Base-by-base conservation (phyloP, 768 basidiomycete species). In the Butyriboletus loyo region DNA sequence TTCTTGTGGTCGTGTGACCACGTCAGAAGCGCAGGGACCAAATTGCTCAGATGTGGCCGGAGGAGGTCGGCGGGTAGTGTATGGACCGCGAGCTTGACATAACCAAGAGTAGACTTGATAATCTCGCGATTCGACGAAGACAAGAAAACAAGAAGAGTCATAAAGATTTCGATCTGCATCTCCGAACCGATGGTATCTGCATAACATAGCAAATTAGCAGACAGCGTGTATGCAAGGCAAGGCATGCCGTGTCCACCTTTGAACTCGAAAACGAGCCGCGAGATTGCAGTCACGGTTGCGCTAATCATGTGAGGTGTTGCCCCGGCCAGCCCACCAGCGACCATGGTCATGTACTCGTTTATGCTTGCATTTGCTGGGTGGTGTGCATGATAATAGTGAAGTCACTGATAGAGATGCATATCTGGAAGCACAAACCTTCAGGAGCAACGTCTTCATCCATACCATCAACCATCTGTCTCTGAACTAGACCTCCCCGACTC, bases 1-100 rank as follows among this genome's bases (percentile, higher is more conserved):
- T 98, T 98, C 68, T 96, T 96, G 73, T 98, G 96, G 65, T 98
- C 95, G 65, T 97, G 93, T 6, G 92, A 92, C 93, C 97, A 96
- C 41, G 77, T 78, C 31, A 98, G 75, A 13, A 99, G 78, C 0
- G 86, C 88, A 1, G 92, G 90, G 0, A 98, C 90, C 22, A 98
- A 77, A 22, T 76, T 76, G 24, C 78, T 75, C 9, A 99, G 76
- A 59, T 95, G 85, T 0, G 88, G 89, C n/a, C 79, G 80, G 40
- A 97, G 74, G 53, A 91, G 70, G 4, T 86, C 80, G 0, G 75
- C 59, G 0, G 93, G 79, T 24, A 98, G 78, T 0, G 92, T 87
- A 63, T 98, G 94, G 55, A 95, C 85, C 8, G 86, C 84, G 37
- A 99, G 87, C 67, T 98, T 98, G 72, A 96, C 75, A 68, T 92